Percentiles rank a stretch among this genome's conserved stretches.
Conservation (phyloP, 2,329 filamentous ascomycete genomes). For the Xylaria sp. region DNA sequence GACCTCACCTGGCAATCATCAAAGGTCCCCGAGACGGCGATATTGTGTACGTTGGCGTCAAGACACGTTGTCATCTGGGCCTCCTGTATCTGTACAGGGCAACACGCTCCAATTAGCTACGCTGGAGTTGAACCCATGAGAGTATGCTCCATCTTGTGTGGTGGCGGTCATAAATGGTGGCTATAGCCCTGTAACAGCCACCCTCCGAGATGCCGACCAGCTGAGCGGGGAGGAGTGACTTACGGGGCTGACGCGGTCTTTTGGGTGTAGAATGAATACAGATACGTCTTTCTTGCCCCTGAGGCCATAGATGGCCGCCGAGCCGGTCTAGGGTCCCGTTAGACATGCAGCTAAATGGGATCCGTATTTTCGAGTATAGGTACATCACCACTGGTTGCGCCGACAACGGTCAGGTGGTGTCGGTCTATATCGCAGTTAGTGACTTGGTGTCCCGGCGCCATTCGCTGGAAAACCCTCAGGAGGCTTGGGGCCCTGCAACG, state of each 20-base stretch:
- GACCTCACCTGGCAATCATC: constrained; percentile 81
- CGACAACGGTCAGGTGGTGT: constrained; percentile 86
- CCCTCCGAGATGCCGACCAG: background rate
- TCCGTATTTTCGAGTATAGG: background rate
- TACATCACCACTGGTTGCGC: constrained; percentile 81
- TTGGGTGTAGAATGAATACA: constrained; percentile 93
- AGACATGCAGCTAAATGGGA: background rate
- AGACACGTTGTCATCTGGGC: constrained; percentile 96
- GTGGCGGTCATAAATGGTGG: background rate
- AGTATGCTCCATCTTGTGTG: background rate
- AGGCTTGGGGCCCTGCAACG: no score
- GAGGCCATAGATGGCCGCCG: constrained; percentile 94
- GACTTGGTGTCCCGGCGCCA: background rate
- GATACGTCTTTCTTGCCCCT: constrained; percentile 96
- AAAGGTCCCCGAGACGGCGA: constrained; percentile 90
- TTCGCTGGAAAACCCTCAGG: no score
- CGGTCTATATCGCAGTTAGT: constrained; percentile 58
- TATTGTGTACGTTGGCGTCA: constrained; percentile 91
- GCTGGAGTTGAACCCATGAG: background rate
- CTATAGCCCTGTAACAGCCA: background rate
- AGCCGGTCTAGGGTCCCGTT: constrained; percentile 73
- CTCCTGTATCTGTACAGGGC: constrained; percentile 74
- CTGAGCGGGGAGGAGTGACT: constrained; percentile 48
- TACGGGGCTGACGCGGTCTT: constrained; percentile 80
- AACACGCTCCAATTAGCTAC: background rate